A percentile compares a stretch with the other conserved stretches of the same genome.
These are phyloP conservation scores for Byssochlamys sp. DNA, from an alignment of 2,329 filamentous ascomycete genomes.

Conservation along the genomic window DNA sequence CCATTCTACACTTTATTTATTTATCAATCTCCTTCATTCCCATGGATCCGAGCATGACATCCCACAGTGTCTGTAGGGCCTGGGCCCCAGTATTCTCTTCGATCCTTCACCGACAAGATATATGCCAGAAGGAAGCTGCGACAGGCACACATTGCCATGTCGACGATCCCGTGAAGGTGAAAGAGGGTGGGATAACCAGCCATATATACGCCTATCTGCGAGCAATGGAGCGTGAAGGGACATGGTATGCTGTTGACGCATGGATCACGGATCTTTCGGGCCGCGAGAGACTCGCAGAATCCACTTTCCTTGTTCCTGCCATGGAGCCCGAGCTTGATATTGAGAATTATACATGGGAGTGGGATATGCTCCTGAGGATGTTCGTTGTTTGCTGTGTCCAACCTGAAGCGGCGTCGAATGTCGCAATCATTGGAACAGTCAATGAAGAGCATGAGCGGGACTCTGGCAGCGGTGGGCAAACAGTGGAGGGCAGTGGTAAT, in stretches of 20 bases:
- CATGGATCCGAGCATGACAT: not conserved
- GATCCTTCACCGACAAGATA: not conserved
- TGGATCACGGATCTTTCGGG: not conserved
- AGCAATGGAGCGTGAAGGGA: not conserved
- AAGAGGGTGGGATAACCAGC: not conserved
- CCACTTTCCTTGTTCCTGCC: not conserved
- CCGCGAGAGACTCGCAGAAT: not conserved
- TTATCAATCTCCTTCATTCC: not conserved
- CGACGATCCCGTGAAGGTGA: not conserved
- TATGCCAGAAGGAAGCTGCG: not conserved
- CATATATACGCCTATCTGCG: not conserved
- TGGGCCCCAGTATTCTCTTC: not conserved
- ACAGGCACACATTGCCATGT: not conserved
- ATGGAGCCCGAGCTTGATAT: not conserved
- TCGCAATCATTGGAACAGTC: not conserved
- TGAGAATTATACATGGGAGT: not conserved
- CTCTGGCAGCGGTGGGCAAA: not conserved
- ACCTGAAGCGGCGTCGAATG: not conserved
- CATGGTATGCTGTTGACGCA: not conserved
- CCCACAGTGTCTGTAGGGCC: not conserved
- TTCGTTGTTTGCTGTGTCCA: not conserved
- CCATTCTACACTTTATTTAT: not conserved
- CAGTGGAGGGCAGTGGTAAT: not conserved
- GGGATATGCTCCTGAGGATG: not conserved
- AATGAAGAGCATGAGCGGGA: not conserved